A percentile compares a stretch with the other conserved stretches of the same genome.
Conservation (phyloP, 225 moss, liverwort and hornwort genomes). For the Antitrichia curtipendula region DNA sequence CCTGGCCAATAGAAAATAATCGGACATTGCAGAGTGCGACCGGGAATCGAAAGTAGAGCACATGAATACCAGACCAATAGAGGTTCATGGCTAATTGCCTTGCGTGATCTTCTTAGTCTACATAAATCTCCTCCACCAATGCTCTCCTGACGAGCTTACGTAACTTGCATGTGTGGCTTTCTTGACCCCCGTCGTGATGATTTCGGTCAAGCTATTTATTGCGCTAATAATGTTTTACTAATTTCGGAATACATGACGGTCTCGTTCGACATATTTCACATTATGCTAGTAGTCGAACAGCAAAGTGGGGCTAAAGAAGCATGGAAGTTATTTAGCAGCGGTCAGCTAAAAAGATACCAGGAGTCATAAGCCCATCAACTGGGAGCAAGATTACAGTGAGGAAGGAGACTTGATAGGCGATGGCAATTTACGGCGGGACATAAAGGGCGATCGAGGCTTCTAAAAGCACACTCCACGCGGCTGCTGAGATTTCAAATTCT, state of each 20-base stretch:
- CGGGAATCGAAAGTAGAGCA: not conserved
- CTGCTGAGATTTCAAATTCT: not conserved
- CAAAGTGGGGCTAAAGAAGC: not conserved
- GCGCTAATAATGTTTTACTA: not conserved
- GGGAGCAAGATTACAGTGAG: not conserved
- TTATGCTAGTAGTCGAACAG: not conserved
- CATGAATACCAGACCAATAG: not conserved
- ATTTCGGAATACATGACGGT: not conserved
- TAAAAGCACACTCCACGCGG: not conserved
- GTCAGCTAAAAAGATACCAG: not conserved
- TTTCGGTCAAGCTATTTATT: not conserved
- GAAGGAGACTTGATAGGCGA: not conserved
- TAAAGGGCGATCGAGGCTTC: not conserved
- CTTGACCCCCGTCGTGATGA: not conserved
- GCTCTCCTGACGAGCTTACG: not conserved
- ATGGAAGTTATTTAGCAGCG: too few species aligned
- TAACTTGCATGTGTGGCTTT: not conserved
- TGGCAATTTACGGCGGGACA: not conserved
- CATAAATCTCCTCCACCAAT: not conserved
- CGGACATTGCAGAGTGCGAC: not conserved
- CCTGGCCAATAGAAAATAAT: not conserved
- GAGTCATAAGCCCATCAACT: not conserved
- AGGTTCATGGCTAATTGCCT: not conserved
- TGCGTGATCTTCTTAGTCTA: not conserved
- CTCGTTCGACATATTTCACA: not conserved